These are phyloP conservation scores for Abrus pulchellus DNA, from an alignment of 306 rosid species.

Conservation along the genomic window DNA sequence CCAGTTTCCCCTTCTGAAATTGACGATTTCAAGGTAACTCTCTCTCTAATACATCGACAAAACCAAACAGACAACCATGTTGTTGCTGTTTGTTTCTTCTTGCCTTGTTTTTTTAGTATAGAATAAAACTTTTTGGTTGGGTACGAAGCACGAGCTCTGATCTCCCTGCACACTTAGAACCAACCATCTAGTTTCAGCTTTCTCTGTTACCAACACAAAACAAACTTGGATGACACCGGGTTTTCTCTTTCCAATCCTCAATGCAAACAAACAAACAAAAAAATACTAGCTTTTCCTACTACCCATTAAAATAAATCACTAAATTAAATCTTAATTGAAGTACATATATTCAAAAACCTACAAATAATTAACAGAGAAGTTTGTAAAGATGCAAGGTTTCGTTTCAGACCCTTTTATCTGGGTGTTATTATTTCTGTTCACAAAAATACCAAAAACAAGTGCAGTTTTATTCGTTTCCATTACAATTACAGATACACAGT, in stretches of 20 bases:
- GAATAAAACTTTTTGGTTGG: conserved; percentile 31
- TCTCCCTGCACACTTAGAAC: conserved; percentile 45
- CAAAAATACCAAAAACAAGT: background rate
- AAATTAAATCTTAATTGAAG: conserved; percentile 14
- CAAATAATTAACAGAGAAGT: background rate
- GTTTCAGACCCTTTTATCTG: conserved; percentile 10
- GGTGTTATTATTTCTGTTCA: background rate
- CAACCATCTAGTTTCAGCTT: conserved; percentile 64
- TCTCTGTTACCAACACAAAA: conserved; percentile 65
- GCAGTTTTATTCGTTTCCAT: background rate
- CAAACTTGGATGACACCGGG: conserved; percentile 46
- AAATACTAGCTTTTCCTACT: conserved; percentile 1
- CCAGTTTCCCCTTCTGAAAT: conserved; percentile 90
- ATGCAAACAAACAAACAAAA: conserved; percentile 36
- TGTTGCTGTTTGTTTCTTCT: background rate
- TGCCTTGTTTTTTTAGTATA: background rate
- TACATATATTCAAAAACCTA: background rate
- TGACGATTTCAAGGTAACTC: conserved; percentile 84
- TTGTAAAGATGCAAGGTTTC: background rate
- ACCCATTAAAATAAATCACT: background rate
- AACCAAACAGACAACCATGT: conserved; percentile 34
- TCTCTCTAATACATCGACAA: background rate
- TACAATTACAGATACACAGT: conserved; percentile 8
- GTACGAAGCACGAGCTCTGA: conserved; percentile 47
- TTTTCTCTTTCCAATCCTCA: conserved; percentile 48